phyloP scores from a whole-genome alignment of 2,329 filamentous ascomycete genomes.

The Aspergillus sp. region DNA sequence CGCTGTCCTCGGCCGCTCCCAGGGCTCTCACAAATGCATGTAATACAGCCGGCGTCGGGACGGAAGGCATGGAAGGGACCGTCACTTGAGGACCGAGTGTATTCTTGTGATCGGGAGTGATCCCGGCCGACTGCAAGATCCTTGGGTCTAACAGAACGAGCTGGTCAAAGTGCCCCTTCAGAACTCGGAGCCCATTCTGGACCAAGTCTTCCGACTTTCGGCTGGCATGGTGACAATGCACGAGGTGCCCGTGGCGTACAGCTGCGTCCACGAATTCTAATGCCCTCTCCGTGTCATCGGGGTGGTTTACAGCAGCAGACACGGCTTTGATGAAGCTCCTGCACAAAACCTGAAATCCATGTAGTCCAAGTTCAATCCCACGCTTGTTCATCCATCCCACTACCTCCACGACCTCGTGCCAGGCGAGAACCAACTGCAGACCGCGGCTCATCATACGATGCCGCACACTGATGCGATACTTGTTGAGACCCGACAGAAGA shows the following conservation, averaged over 20 bases:
- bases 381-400: constrained; percentile 25
- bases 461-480: constrained; percentile 11
- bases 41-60: constrained; percentile 30
- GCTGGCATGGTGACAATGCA: constrained; percentile 1
- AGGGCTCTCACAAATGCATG: constrained; percentile 36
- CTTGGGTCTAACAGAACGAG: constrained; percentile 23
- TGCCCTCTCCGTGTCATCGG: constrained; percentile 17
- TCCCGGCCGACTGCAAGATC: constrained; percentile 14
- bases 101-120: constrained; percentile 6
- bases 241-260: constrained; percentile 4
- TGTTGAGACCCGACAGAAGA: constrained; percentile 24
- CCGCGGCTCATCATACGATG: constrained; percentile 12
- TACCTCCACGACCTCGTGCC: constrained; percentile 27
- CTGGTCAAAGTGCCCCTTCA: constrained; percentile 28
- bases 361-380: constrained; percentile 20
- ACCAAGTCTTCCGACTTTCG: constrained; percentile 21
- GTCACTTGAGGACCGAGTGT: constrained; percentile 8
- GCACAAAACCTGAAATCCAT: constrained; percentile 29
- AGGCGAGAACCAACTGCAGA: constrained; percentile 26
- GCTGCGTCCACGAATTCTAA: constrained; percentile 16
- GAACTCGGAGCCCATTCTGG: constrained; percentile 18
- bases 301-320: constrained; percentile 19
- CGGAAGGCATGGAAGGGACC: constrained; percentile 24
- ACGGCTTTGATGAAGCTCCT: constrained; percentile 27
- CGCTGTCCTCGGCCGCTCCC: constrained; percentile 30